Percentiles rank a stretch among this genome's conserved stretches.
Evolutionary conservation across 208 protist species (phyloP).

Genomic region (Leishmania amazonensis): DNA sequence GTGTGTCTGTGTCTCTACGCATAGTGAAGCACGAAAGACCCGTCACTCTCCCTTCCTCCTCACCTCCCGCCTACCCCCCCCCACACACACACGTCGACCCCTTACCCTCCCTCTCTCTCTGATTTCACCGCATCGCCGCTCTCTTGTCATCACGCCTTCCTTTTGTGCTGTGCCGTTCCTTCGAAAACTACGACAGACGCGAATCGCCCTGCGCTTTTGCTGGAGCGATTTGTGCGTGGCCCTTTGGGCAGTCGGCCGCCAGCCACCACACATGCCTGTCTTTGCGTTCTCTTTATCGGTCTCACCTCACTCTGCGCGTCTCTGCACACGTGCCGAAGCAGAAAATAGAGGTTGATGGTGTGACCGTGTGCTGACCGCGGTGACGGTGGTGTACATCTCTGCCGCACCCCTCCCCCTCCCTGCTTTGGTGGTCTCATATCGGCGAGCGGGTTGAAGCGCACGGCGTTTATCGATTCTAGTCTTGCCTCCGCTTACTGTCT

Average conservation of each 20-base stretch:
- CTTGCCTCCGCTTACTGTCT: no score
- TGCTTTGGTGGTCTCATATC: not conserved
- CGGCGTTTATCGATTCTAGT: not conserved
- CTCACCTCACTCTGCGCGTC: not conserved
- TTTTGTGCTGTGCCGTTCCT: not conserved
- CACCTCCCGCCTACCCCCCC: not conserved
- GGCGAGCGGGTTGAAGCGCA: not conserved
- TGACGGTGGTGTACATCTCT: not conserved
- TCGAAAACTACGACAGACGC: not conserved
- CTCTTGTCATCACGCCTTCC: not conserved
- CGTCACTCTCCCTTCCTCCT: not conserved
- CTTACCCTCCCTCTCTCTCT: not conserved
- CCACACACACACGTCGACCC: no score
- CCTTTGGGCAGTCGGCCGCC: not conserved
- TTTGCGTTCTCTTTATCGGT: not conserved
- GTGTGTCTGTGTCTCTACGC: not conserved
- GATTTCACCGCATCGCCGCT: not conserved
- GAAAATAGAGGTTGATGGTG: not conserved
- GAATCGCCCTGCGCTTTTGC: not conserved
- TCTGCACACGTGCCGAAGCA: not conserved
- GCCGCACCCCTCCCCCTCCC: not conserved
- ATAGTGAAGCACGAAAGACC: not conserved
- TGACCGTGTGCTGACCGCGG: not conserved
- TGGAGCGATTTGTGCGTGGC: not conserved
- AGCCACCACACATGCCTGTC: not conserved